These are phyloP conservation scores for Spizellomyces punctatus DNA, from an alignment of 192 early-diverging fungal genomes.

Conservation along the genomic window DNA sequence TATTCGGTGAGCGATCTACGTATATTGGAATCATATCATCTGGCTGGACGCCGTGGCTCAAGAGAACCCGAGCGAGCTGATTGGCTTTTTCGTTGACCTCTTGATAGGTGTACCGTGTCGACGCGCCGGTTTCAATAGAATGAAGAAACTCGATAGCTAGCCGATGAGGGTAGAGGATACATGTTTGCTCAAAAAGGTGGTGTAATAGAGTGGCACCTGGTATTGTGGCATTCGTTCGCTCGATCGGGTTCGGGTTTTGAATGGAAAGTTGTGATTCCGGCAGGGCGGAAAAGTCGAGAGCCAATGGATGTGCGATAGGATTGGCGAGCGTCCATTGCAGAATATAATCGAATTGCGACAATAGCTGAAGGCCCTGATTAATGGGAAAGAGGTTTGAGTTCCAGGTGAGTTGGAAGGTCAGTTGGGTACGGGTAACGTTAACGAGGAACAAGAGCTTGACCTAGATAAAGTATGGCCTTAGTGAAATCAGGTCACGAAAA, in stretches of 20 bases:
- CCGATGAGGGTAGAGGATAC: not conserved
- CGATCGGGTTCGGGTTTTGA: not conserved
- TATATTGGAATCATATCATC: conserved; percentile 21
- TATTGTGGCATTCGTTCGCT: not conserved
- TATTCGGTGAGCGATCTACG: conserved; percentile 2
- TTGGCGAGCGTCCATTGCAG: conserved; percentile 5
- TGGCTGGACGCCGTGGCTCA: conserved; percentile 19
- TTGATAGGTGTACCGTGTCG: conserved; percentile 20
- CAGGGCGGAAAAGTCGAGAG: conserved; percentile 3
- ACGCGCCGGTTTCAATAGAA: not conserved
- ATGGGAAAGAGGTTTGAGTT: not conserved
- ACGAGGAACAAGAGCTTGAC: too few species aligned
- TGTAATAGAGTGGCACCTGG: not conserved
- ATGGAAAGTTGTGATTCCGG: not conserved
- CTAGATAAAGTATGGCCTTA: too few species aligned
- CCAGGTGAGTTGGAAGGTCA: not conserved
- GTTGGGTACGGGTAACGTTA: not conserved
- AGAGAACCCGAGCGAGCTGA: conserved; percentile 18
- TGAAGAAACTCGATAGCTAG: conserved; percentile 1
- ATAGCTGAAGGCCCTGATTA: not conserved
- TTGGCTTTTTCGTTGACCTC: conserved; percentile 31
- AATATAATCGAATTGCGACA: not conserved
- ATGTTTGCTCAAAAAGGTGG: conserved; percentile 1
- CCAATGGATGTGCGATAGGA: not conserved
- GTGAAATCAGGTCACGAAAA: too few species aligned